Conservation (phyloP, 441 rosid genomes). For the Eutrema salsugineum region DNA sequence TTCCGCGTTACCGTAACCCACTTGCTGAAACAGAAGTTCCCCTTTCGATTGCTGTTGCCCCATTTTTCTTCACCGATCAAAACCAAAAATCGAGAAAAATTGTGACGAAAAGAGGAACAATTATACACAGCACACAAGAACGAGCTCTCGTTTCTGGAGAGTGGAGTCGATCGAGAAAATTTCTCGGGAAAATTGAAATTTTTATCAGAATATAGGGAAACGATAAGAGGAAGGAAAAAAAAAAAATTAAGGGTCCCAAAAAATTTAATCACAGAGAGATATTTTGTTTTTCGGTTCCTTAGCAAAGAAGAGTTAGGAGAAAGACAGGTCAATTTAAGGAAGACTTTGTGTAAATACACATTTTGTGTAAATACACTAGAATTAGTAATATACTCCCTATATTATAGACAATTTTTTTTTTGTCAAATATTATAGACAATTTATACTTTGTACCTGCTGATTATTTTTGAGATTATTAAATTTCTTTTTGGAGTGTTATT, state of each 20-base stretch:
- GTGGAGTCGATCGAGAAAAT: background rate
- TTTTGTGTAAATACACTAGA: background rate
- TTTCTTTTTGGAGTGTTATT: too few species aligned
- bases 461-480: too few species aligned
- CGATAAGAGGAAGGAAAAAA: background rate
- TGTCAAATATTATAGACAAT: background rate
- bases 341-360: background rate
- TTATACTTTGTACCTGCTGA: background rate
- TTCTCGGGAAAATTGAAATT: background rate
- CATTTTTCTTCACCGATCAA: conserved; percentile 34
- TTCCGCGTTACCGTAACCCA: conserved; percentile 60
- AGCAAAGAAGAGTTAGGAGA: conserved; percentile 7
- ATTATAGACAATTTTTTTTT: background rate
- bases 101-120: background rate
- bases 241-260: background rate
- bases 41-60: conserved; percentile 94
- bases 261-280: background rate
- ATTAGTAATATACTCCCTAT: background rate
- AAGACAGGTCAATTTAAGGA: background rate
- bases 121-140: background rate
- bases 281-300: background rate
- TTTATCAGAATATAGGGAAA: background rate
- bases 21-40: conserved; percentile 79
- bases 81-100: background rate
- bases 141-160: background rate